Conservation (phyloP, 73 alveolate species). For the Tetrahymena thermophila region DNA sequence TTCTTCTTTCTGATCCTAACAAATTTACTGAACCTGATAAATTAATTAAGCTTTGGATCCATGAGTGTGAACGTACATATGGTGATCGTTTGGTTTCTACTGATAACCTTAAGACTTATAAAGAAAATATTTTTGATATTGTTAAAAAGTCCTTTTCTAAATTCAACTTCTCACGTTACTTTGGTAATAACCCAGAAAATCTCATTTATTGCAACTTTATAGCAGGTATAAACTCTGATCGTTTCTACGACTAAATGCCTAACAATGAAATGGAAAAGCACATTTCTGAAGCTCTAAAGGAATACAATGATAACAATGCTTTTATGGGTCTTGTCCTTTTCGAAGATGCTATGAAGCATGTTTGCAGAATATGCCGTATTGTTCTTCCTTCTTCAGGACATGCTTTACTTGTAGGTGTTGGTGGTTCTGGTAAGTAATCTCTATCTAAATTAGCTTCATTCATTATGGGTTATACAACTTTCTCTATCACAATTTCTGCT, state of each 20-base stretch:
- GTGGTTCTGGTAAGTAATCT: conserved; percentile 99
- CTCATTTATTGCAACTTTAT: conserved; percentile 97
- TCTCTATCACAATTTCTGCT: conserved; percentile 86
- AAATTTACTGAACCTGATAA: conserved; percentile 90
- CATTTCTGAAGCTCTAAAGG: conserved; percentile 88
- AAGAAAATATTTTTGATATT: conserved; percentile 75
- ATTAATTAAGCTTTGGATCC: conserved; percentile 97
- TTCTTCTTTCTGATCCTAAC: conserved; percentile 93
- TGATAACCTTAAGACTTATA: conserved; percentile 80
- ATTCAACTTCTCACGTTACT: conserved; percentile 69
- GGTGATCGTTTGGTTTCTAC: conserved; percentile 97
- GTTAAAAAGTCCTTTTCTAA: conserved; percentile 75
- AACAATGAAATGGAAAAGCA: conserved; percentile 33
- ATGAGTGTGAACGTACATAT: conserved; percentile 99
- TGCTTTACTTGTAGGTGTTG: conserved; percentile 99
- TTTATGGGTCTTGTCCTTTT: conserved; percentile 99
- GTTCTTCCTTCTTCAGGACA: conserved; percentile 98
- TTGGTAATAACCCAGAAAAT: conserved; percentile 95
- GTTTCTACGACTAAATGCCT: conserved; percentile 42
- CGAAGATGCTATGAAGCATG: conserved; percentile 99
- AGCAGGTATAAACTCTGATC: conserved; percentile 85
- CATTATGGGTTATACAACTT: conserved; percentile 39
- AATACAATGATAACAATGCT: conserved; percentile 97
- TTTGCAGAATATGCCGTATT: conserved; percentile 97
- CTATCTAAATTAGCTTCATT: conserved; percentile 94